Evolutionary conservation across 2,329 filamentous ascomycete genomes (phyloP).

Genomic region (Ceratocystis diversiconidia): DNA sequence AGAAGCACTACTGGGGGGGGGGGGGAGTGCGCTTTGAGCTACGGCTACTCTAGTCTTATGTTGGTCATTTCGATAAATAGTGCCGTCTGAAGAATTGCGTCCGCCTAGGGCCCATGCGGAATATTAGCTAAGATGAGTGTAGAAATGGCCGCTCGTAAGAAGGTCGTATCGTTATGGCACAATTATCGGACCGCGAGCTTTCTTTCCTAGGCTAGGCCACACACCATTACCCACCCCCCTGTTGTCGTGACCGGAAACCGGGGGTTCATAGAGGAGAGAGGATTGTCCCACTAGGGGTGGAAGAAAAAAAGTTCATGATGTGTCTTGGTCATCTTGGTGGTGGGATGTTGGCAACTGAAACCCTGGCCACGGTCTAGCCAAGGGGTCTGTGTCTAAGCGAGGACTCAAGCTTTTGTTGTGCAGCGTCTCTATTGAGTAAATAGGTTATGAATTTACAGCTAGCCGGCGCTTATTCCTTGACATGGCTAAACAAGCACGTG

Average conservation of each 20-base stretch:
- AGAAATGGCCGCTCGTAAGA: neutral
- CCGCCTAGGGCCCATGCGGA: neutral
- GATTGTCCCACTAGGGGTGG: neutral
- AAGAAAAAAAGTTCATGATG: neutral
- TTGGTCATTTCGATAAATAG: neutral
- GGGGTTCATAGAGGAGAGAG: neutral
- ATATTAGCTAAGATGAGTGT: neutral
- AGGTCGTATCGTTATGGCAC: neutral
- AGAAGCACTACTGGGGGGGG: neutral
- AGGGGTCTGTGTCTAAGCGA: constrained; percentile 4
- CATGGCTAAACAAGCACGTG: neutral
- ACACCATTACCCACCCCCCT: neutral
- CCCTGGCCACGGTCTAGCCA: neutral
- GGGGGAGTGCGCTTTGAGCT: neutral
- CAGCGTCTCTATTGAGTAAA: neutral
- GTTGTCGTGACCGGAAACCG: neutral
- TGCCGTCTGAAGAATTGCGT: neutral
- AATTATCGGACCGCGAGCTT: neutral
- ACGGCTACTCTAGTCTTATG: neutral
- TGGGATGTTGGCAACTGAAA: neutral
- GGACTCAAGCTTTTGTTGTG: neutral
- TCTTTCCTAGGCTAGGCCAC: neutral
- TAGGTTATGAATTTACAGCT: neutral
- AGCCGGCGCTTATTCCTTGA: neutral
- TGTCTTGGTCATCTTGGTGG: neutral